These are phyloP conservation scores for Sporisorium graminicola DNA, from an alignment of 1,284 basidiomycete species.

Conservation along the genomic window DNA sequence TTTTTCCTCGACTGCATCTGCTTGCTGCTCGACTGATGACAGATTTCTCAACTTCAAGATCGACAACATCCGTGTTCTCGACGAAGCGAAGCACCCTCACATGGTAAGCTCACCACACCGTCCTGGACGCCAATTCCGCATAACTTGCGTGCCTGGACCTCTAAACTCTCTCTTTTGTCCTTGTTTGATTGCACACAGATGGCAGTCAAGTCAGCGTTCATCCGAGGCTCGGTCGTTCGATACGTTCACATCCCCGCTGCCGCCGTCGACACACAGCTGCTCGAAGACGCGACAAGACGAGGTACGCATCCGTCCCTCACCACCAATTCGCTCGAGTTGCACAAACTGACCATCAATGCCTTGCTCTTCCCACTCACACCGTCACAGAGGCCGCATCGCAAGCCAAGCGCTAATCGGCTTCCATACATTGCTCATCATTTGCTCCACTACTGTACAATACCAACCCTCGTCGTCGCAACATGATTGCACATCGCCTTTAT, in stretches of 20 bases:
- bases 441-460: slow-evolving; percentile 26
- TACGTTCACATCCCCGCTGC: slow-evolving; percentile 94
- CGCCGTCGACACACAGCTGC: slow-evolving; percentile 92
- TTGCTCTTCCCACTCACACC: too few species aligned
- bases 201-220: slow-evolving; percentile 99
- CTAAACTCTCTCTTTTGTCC: background rate
- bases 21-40: background rate
- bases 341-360: background rate
- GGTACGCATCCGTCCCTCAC: slow-evolving; percentile 70
- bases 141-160: too few species aligned
- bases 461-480: background rate
- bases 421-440: background rate
- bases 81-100: slow-evolving; percentile 93
- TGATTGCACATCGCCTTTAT: background rate
- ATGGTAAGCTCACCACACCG: slow-evolving; percentile 78
- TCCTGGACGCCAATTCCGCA: too few species aligned
- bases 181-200: slow-evolving; percentile 76
- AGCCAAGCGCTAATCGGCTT: slow-evolving; percentile 33
- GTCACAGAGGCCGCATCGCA: slow-evolving; percentile 48
- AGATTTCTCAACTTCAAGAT: slow-evolving; percentile 93
- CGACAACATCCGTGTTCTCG: slow-evolving; percentile 91
- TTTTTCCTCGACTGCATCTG: background rate
- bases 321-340: background rate
- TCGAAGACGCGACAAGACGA: slow-evolving; percentile 97
- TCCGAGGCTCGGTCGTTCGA: slow-evolving; percentile 96